Evolutionary conservation across 2,329 filamentous ascomycete genomes (phyloP), one percentile per base, ranked within the genome.

Genomic region (Cylindrodendrum hubeiense): DNA sequence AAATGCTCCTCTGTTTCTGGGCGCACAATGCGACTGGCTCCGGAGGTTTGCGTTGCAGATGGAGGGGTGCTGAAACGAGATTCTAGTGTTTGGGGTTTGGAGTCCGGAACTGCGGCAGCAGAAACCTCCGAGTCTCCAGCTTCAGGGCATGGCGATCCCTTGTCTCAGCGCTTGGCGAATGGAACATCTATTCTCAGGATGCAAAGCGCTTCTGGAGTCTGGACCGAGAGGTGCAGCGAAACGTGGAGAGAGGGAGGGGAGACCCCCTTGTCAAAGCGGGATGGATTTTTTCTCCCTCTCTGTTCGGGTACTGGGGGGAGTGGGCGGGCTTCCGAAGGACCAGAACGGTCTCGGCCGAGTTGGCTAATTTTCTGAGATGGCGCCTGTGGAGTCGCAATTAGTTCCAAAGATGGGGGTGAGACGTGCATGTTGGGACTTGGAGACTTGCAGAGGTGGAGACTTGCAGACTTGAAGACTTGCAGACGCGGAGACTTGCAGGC

Each of bases 301-400:
- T n/a, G 8, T n/a, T 39, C 37, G 37, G 17, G 37, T 8, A n/a
- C 37, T n/a, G 47, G 5, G 21, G 46, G 47, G 5, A 28, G 46
- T 49, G 46, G 28, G 46, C 33, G 15, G 30, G 39, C 19, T 39
- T 3, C 30, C 50, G 30, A 39, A 51, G 28, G 15, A 22, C 22
- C 49, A 30, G 49, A 52, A 52, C n/a, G n/a, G 54, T 57, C 54
- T 57, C 54, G 54, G 54, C 54, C 54, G 54, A 52, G 49, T 22
- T 52, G 47, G 37, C 8, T 17, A 10, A 4, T 19, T 39, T 39
- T 39, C 17, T 39, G n/a, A 17, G 37, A 39, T 39, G 37, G 37
- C 15, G 8, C 15, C 8, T 37, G 34, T 37, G 34, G 34, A 37
- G 13, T 37, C 34, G 34, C 17, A 37, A 39, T 7, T 39, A 39